Evolutionary conservation across 2,329 filamentous ascomycete genomes (phyloP), one percentile per base, ranked within the genome.

Genomic region (Penicillium sp.): DNA sequence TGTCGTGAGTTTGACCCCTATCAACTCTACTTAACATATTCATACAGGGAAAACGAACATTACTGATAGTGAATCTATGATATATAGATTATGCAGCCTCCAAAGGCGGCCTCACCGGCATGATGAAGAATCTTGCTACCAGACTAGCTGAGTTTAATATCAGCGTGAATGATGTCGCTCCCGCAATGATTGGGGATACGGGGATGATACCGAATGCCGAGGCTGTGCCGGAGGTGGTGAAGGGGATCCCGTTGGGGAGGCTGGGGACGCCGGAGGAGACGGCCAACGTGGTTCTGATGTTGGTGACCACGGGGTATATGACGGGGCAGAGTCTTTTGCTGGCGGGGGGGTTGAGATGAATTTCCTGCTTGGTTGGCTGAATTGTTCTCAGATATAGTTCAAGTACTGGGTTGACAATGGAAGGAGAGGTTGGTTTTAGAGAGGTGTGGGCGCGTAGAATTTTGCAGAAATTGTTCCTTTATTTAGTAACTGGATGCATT

Each of bases 161-260:
- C 55, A 82, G 80, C 12, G 79, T 84, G 51, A 84, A 85, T 52
- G 81, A 84, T 54, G 79, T 85, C n/a, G 79, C 80, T 4, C 82
- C 82, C 0, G 82, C 81, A 3, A 84, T 85, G 80, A 84, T 85
- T 53, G 81, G 80, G 4, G 76, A 79, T 22, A 81, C 78, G 4
- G 78, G 78, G 1, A 79, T 84, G 79, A 80, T 84, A 40, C 78
- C 79, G 2, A 73, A 78, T 53, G 76, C 76, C 35, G 75, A 78
- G 53, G 75, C 76, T n/a, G 77, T 77, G 47, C 75, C 80, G 0
- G 80, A 80, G 0, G 77, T 82, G 56, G 77, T 80, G 19, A 76
- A 71, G 54, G 77, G 77, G 28, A 83, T 83, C 34, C 80, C 81
- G 0, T 71, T 83, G 2, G 77, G 78, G 2, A 69, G 80, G 38